Conservation (phyloP, 495 filamentous ascomycete genomes). For the Acidiella bohemica region DNA sequence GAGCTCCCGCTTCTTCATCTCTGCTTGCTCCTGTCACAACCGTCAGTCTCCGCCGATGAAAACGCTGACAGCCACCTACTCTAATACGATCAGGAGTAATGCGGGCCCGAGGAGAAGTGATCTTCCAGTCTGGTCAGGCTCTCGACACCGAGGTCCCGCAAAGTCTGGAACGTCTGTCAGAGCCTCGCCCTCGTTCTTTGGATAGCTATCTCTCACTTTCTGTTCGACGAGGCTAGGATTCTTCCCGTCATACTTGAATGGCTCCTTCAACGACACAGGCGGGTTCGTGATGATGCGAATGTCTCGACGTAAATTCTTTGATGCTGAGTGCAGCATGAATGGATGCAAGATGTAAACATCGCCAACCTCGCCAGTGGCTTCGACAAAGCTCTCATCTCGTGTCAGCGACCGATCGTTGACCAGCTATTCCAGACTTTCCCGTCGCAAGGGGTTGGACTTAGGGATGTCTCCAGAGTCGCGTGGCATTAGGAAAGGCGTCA, state of each 20-base stretch:
- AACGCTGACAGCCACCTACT: too few relatives aligned
- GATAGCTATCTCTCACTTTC: too few relatives aligned
- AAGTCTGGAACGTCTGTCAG: too few relatives aligned
- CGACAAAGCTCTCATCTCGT: conserved; percentile 7
- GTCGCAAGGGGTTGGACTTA: conserved; percentile 5
- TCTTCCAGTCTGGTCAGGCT: too few relatives aligned
- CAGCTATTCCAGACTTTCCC: conserved; percentile 12
- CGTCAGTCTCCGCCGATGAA: too few relatives aligned
- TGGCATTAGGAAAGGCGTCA: conserved; percentile 3
- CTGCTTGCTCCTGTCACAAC: too few relatives aligned
- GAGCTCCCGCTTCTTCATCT: too few relatives aligned
- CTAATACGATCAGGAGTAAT: too few relatives aligned
- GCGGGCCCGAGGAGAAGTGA: too few relatives aligned
- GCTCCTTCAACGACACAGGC: conserved; percentile 13
- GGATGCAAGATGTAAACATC: conserved; percentile 11
- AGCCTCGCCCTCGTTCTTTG: too few relatives aligned
- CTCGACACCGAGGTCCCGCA: too few relatives aligned
- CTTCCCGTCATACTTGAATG: conserved; percentile 6
- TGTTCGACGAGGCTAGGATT: conserved; percentile 9
- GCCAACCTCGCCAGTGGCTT: conserved; percentile 9
- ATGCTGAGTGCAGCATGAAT: conserved; percentile 14
- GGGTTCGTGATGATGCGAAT: conserved; percentile 12
- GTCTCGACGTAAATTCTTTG: conserved; percentile 4
- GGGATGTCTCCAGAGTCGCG: conserved; percentile 4
- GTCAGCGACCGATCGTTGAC: conserved; percentile 1